Evolutionary conservation across 176 grass and related monocot genomes (phyloP), one percentile per base, ranked within the genome.

Genomic region (Carex cristatella): DNA sequence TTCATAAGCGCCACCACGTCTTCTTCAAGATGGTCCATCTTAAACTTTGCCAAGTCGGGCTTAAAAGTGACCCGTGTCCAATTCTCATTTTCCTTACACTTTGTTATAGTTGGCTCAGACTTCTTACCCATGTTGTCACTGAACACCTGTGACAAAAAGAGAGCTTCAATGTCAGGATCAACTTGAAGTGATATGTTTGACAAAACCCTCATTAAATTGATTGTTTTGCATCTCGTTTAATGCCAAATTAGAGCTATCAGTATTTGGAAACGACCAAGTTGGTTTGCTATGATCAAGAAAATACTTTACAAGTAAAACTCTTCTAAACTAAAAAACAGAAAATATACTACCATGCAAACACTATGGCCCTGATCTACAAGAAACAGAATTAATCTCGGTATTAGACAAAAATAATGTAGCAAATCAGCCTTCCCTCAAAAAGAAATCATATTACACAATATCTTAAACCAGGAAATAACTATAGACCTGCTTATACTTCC

Each of bases 1-100:
- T 80, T 91, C 95, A 98, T 98, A 18, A 98, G 89, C 8, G 89
- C 92, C 31, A 98, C 92, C 3, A 93, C 95, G 42, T 97, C 95
- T 30, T 91, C 89, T 85, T 97, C 95, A 0, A 97, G 92, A 60
- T 85, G 49, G 3, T 75, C 81, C 95, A 97, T 94, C 19, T 90
- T 94, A 51, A 97, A 97, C 85, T 97, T 97, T 58, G 79, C 87
- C 85, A 97, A 86, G 31, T 97, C 95, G 55, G 95, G 95, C 70
- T 89, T 94, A 62, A 94, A 98, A 0, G 92, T 98, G 7, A 98
- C 89, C 3, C 15, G 91, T 27, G 95, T 98, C 92, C 92, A 94
- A 87, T 98, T 98, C 67, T 98, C 95, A 0, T 67, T 82, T 70
- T 85, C 63, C 82, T 90, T 98, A 84, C 91, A 93, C 59, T 93